Evolutionary conservation across 1,139 yeast species (phyloP), one percentile per base, ranked within the genome.

Genomic region (Petasospora rhodanensis): DNA sequence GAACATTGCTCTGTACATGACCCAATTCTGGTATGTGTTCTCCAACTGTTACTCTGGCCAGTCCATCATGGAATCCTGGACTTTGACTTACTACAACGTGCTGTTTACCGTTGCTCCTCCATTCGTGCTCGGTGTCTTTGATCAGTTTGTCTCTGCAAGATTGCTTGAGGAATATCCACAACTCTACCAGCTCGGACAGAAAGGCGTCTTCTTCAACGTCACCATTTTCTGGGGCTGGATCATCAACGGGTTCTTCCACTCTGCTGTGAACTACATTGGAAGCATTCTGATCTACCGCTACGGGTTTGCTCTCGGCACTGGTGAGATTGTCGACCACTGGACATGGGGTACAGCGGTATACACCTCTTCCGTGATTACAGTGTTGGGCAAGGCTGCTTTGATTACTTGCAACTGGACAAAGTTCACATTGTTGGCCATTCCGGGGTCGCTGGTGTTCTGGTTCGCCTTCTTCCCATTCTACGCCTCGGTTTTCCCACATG

Each of bases 171-270:
- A 93, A 37, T 93, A 93, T 54, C 98, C 99, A 1, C 96, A 85
- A 54, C 65, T 93, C 31, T 93, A 93, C 59, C 84, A 80, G 51
- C 66, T 91, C 30, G 98, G 99, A 5, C 97, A 91, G 58, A 68
- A 75, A 43, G 83, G 94, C 22, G 79, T 75, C 38, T 91, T 91
- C 53, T 85, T 93, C 66, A 91, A 91, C 47, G 95, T 87, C 7
- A 69, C 77, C 7, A 89, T 87, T 29, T 93, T 93, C 58, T 91
- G 97, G 97, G 86, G 95, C 18, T 93, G 98, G 98, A 83, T 91
- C 33, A 64, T 78, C 31, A 93, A 93, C 58, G 99, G 98, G 1
- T 91, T 93, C 54, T 93, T 75, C 59, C 99, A 93, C 56, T 86
- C 96, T 8, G 85, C 87, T 2, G 66, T 93, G 9, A 79, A 87